A percentile compares a stretch with the other conserved stretches of the same genome.
These are phyloP conservation scores for Populus ilicifolia DNA, from an alignment of 345 rosid species.

Conservation along the genomic window DNA sequence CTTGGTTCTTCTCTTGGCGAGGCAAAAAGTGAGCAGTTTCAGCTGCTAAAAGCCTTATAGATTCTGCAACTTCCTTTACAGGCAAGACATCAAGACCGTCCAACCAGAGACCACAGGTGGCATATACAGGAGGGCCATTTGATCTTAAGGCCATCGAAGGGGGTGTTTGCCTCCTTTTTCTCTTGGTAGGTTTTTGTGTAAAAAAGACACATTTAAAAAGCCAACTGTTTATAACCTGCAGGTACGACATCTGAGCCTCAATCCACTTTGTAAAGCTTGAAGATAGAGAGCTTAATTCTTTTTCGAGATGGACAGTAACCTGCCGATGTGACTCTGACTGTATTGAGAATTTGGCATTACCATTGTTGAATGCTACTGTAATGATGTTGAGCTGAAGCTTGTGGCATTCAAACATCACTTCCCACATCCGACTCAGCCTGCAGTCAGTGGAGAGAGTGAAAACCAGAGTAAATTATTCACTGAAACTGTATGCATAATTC, in stretches of 20 bases:
- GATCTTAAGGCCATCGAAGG: slow-evolving; percentile 25
- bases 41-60: slow-evolving; percentile 57
- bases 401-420: slow-evolving; percentile 87
- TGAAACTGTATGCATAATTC: background rate
- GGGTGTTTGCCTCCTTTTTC: slow-evolving; percentile 25
- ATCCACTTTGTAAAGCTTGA: slow-evolving; percentile 78
- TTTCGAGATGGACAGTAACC: slow-evolving; percentile 59
- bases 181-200: slow-evolving; percentile 30
- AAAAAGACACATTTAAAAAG: slow-evolving; percentile 55
- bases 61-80: slow-evolving; percentile 54
- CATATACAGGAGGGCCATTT: slow-evolving; percentile 71
- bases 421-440: slow-evolving; percentile 97
- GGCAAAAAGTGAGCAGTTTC: slow-evolving; percentile 66
- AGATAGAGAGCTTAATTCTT: slow-evolving; percentile 51
- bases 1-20: slow-evolving; percentile 63
- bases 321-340: slow-evolving; percentile 65
- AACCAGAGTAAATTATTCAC: background rate
- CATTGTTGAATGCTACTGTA: slow-evolving; percentile 41
- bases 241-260: slow-evolving; percentile 62
- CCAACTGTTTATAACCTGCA: slow-evolving; percentile 67
- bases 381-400: slow-evolving; percentile 61
- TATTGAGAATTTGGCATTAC: slow-evolving; percentile 42
- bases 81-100: slow-evolving; percentile 49
- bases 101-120: slow-evolving; percentile 67
- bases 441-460: slow-evolving; percentile 6